These are phyloP conservation scores for Trichothecium sympodiale DNA, from an alignment of 2,329 filamentous ascomycete genomes.

Conservation along the genomic window DNA sequence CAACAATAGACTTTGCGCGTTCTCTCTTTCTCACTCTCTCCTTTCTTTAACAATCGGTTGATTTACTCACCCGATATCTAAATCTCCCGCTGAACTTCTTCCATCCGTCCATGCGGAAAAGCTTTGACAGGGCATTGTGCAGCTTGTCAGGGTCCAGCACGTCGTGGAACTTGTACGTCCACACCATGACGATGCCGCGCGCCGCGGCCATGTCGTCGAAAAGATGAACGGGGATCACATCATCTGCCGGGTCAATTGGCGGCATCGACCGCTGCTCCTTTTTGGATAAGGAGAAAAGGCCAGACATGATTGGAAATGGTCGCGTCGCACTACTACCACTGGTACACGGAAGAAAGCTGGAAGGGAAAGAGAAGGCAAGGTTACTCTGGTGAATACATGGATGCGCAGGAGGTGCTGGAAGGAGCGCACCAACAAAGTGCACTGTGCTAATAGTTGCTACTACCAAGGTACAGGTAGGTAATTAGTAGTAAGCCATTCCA, in stretches of 20 bases:
- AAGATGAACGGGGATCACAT: constrained; percentile 3
- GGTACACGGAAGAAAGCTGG: too few relatives aligned
- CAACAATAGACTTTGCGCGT: too few relatives aligned
- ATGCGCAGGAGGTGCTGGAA: too few relatives aligned
- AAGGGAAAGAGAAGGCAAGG: constrained; percentile 8
- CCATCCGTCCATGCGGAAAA: constrained; percentile 12
- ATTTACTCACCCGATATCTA: constrained; percentile 9
- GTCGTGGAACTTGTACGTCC: constrained; percentile 13
- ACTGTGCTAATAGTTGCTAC: too few relatives aligned
- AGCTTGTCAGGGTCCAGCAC: constrained; percentile 14
- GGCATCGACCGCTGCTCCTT: background rate
- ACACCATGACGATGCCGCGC: constrained; percentile 3
- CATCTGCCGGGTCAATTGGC: constrained; percentile 1
- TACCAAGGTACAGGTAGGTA: too few relatives aligned
- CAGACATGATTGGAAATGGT: background rate
- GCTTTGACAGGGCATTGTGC: constrained; percentile 6
- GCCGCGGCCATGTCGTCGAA: constrained; percentile 1
- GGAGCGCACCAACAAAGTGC: too few relatives aligned
- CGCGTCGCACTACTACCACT: too few relatives aligned
- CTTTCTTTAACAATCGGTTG: too few relatives aligned
- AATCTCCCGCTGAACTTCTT: constrained; percentile 13
- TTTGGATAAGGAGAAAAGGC: background rate
- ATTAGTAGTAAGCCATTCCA: too few relatives aligned
- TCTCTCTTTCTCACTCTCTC: too few relatives aligned
- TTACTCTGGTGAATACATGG: too few relatives aligned